phyloP scores from a whole-genome alignment of 78 protist species.

The Dictyostelium intermedium region DNA sequence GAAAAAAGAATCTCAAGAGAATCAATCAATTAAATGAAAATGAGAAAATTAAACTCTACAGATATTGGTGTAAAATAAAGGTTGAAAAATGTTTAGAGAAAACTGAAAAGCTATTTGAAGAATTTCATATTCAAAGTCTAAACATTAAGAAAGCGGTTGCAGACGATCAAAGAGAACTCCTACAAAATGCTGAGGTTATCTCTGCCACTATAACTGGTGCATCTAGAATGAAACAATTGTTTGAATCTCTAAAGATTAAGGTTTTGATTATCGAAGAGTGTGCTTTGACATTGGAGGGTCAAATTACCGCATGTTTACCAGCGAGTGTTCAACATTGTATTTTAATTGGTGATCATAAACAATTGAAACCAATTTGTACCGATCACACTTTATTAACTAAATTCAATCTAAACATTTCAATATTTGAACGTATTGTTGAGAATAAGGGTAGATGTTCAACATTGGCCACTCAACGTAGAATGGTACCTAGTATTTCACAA shows the following conservation, averaged over 20 bases:
- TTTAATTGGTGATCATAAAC: conserved; percentile 95
- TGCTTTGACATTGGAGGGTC: conserved; percentile 88
- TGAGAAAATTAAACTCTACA: neutral
- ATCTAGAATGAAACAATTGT: neutral
- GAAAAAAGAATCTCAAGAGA: neutral
- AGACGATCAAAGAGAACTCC: neutral
- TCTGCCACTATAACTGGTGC: conserved; percentile 74
- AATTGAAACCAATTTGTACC: conserved; percentile 86
- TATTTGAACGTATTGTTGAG: conserved; percentile 89
- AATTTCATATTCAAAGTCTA: conserved; percentile 77
- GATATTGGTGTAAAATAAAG: neutral
- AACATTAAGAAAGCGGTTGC: conserved; percentile 69
- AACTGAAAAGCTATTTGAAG: conserved; percentile 42
- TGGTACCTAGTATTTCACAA: conserved; percentile 88
- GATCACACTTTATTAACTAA: conserved; percentile 37
- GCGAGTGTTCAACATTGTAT: conserved; percentile 70
- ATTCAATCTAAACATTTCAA: conserved; percentile 69
- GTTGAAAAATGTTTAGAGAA: neutral
- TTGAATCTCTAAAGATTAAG: neutral
- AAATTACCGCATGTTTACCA: conserved; percentile 72
- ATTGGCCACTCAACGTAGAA: conserved; percentile 87
- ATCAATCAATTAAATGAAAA: neutral
- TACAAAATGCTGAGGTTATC: conserved; percentile 38
- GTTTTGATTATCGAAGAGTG: conserved; percentile 78
- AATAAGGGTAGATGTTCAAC: conserved; percentile 2